A percentile compares a stretch with the other conserved stretches of the same genome.
phyloP scores from a whole-genome alignment of 2,329 filamentous ascomycete species.

The Acrocalymma vagum region DNA sequence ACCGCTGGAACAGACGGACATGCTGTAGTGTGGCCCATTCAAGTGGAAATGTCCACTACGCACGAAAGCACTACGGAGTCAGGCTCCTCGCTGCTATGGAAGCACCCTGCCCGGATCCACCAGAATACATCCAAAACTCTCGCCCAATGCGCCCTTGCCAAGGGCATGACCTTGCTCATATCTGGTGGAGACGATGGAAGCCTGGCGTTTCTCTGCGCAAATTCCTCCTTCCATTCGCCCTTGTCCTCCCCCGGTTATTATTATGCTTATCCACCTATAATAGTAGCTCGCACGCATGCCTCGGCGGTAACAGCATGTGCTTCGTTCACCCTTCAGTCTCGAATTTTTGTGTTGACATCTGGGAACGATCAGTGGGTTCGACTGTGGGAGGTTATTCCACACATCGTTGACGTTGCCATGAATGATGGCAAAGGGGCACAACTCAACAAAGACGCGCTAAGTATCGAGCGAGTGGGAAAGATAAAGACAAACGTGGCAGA shows the following conservation, averaged over 20 bases:
- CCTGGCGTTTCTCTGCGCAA: constrained; percentile 60
- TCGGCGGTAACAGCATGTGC: constrained; percentile 72
- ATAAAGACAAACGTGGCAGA: constrained; percentile 62
- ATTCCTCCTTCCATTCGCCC: constrained; percentile 6
- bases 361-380: constrained; percentile 60
- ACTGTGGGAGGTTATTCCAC: constrained; percentile 51
- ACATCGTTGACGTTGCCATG: not conserved
- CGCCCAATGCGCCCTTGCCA: constrained; percentile 39
- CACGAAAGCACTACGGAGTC: not conserved
- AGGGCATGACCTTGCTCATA: constrained; percentile 62
- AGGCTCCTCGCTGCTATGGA: constrained; percentile 39
- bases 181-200: constrained; percentile 92
- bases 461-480: constrained; percentile 40
- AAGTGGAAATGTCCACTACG: constrained; percentile 15
- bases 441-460: constrained; percentile 23
- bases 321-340: constrained; percentile 32
- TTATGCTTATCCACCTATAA: constrained; percentile 32
- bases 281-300: constrained; percentile 70
- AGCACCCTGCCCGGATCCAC: constrained; percentile 62
- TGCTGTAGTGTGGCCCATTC: constrained; percentile 67
- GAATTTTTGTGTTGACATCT: constrained; percentile 41
- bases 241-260: constrained; percentile 30
- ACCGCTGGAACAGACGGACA: constrained; percentile 86
- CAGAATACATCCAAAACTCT: constrained; percentile 80
- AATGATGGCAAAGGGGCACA: not conserved